These are phyloP conservation scores for Candolleomyces aberdarensis DNA, from an alignment of 768 basidiomycete species.

Conservation along the genomic window DNA sequence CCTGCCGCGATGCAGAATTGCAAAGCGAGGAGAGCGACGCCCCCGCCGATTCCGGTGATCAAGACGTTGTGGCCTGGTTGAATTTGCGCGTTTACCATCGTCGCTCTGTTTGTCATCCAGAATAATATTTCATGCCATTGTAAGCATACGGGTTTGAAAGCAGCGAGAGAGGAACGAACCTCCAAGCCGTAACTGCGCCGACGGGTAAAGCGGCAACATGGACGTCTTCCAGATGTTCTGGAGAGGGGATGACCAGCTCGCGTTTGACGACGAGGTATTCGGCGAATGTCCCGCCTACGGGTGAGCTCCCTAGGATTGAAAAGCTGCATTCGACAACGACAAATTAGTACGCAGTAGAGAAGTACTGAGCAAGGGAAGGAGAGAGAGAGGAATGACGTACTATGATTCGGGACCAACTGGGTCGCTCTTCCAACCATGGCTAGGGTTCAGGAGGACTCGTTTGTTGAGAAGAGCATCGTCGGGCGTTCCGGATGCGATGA, in stretches of 20 bases:
- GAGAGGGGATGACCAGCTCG: constrained; percentile 62
- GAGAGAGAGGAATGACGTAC: constrained; percentile 36
- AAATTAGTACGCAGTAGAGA: not conserved
- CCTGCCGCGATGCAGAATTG: constrained; percentile 76
- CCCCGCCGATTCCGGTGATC: constrained; percentile 81
- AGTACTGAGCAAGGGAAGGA: too few relatives aligned
- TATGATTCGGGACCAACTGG: constrained; percentile 62
- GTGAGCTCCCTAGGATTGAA: constrained; percentile 61
- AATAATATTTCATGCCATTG: not conserved
- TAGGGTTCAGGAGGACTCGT: constrained; percentile 74
- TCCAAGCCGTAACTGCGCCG: constrained; percentile 80
- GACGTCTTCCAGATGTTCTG: constrained; percentile 63
- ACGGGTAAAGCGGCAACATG: constrained; percentile 77
- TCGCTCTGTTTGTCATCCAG: not conserved
- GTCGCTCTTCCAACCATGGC: constrained; percentile 70
- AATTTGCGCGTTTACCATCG: constrained; percentile 57
- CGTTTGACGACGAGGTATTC: constrained; percentile 75
- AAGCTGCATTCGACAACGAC: constrained; percentile 36
- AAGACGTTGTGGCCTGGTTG: constrained; percentile 66
- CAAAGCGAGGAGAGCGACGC: constrained; percentile 74
- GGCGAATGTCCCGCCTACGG: constrained; percentile 64
- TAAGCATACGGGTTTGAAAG: too few relatives aligned
- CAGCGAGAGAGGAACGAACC: constrained; percentile 37
- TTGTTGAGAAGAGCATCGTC: constrained; percentile 55
- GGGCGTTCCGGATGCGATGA: constrained; percentile 53